Evolutionary conservation across 2,329 filamentous ascomycete species (phyloP), one percentile per base, ranked within the genome.

Genomic region (Exophiala dermatitidis): DNA sequence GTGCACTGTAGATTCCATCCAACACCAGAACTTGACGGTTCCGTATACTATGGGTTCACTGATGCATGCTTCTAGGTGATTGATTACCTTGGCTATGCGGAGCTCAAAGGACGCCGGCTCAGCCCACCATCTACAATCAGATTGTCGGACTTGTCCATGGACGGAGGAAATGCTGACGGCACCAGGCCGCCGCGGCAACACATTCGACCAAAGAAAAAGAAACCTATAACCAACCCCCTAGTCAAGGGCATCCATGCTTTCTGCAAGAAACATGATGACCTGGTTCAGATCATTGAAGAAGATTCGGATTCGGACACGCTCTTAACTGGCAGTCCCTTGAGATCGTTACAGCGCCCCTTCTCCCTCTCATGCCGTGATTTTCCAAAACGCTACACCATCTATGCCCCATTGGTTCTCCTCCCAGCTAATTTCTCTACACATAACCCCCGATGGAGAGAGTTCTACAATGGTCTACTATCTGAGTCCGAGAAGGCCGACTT

Each of bases 371-470:
- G 38, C 30, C 26, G 29, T 19, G 54, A 59, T 32, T 19, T 73
- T 3, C 71, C 71, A 1, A 73, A 71, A 58, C 62, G 72, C 3
- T 83, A 79, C 66, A 77, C 76, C 2, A 64, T 81, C 41, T 83
- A 84, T 65, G 72, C 72, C 4, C 75, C 78, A 2, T 72, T 84
- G 61, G 72, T 84, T 4, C 74, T 84, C 5, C 71, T 84, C 1
- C 75, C 79, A 0, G 58, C 71, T 26, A 72, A 74, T 56, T 69
- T 75, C 26, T 72, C 80, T 59, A 65, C 52, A 19, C 61, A 49
- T 45, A 68, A 53, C 4, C 60, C 58, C 40, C 48, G 50, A 45
- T 71, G 65, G 68, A 58, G 57, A 10, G 53, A 49, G 3, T 50
- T 68, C 45, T 72, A 66, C 48, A 49, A 59, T 19, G 48, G 56